Evolutionary conservation across 2,329 filamentous ascomycete species (phyloP).

Genomic region (Colletotrichum somersetense): DNA sequence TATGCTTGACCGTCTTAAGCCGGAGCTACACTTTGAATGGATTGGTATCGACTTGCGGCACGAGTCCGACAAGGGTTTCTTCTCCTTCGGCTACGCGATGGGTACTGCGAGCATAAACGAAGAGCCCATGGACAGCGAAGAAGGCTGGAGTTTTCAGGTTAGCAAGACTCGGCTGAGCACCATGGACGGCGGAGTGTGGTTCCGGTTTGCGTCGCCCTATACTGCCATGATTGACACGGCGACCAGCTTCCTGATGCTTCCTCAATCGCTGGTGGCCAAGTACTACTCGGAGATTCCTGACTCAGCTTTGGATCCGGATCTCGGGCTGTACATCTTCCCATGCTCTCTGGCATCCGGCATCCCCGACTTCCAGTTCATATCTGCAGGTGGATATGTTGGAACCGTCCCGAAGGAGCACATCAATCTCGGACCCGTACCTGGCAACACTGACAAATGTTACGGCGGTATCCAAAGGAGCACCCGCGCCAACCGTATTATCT

Average conservation of each 20-base stretch:
- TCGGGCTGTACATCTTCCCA: slow-evolving; percentile 68
- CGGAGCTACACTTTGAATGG: slow-evolving; percentile 55
- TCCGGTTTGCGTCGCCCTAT: slow-evolving; percentile 54
- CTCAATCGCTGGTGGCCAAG: slow-evolving; percentile 64
- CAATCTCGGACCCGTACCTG: slow-evolving; percentile 64
- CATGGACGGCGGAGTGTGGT: slow-evolving; percentile 49
- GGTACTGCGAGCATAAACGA: slow-evolving; percentile 35
- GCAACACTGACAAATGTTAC: slow-evolving; percentile 71
- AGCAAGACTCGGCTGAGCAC: slow-evolving; percentile 56
- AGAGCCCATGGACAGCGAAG: slow-evolving; percentile 36
- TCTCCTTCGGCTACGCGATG: slow-evolving; percentile 58
- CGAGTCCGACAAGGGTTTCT: slow-evolving; percentile 48
- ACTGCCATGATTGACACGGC: slow-evolving; percentile 76
- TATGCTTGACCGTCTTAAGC: slow-evolving; percentile 59
- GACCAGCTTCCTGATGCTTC: slow-evolving; percentile 74
- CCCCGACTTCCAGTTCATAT: slow-evolving; percentile 68
- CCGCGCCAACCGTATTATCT: slow-evolving; percentile 68
- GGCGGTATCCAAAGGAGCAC: slow-evolving; percentile 78
- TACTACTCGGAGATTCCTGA: slow-evolving; percentile 71
- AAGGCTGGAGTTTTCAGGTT: slow-evolving; percentile 64
- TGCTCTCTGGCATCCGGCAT: slow-evolving; percentile 66
- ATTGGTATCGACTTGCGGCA: slow-evolving; percentile 62
- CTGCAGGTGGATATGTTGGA: slow-evolving; percentile 62
- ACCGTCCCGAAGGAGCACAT: slow-evolving; percentile 68
- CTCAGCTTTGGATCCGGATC: slow-evolving; percentile 60